These are phyloP conservation scores for Fusarium sp. DNA, from an alignment of 2,329 filamentous ascomycete genomes.

Conservation along the genomic window DNA sequence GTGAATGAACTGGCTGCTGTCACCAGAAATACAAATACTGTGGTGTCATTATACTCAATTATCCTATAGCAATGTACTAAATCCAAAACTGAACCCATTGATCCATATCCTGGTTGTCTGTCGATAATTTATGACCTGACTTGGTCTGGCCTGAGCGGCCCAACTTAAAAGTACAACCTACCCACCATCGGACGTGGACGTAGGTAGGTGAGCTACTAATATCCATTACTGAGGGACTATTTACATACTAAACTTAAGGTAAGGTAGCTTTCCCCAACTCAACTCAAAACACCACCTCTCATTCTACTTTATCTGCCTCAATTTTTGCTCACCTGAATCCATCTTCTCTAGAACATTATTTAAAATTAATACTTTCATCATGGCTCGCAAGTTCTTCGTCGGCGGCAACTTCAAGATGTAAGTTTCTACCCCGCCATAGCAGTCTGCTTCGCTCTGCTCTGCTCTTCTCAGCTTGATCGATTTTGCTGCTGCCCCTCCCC, in stretches of 20 bases:
- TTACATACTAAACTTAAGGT: constrained; percentile 18
- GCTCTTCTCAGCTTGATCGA: constrained; percentile 1
- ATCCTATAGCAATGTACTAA: background rate
- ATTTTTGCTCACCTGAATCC: constrained; percentile 1
- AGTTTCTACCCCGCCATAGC: constrained; percentile 49
- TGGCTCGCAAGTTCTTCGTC: constrained; percentile 97
- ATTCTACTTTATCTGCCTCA: constrained; percentile 12
- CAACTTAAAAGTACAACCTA: constrained; percentile 19
- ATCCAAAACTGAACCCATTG: constrained; percentile 2
- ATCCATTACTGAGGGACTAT: constrained; percentile 11
- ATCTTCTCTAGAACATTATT: background rate
- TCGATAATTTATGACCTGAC: constrained; percentile 37
- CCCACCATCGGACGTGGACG: constrained; percentile 3
- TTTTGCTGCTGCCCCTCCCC: constrained; percentile 23
- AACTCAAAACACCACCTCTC: background rate
- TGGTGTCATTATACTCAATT: background rate
- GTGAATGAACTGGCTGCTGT: background rate
- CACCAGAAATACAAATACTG: background rate
- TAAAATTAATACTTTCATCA: constrained; percentile 61
- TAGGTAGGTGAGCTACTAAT: constrained; percentile 12
- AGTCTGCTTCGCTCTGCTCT: constrained; percentile 9
- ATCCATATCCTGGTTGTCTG: constrained; percentile 20
- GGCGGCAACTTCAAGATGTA: constrained; percentile 99
- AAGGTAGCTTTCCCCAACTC: constrained; percentile 18
- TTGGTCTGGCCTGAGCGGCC: constrained; percentile 30